phyloP scores from a whole-genome alignment of 495 filamentous ascomycete genomes.

The Penicillium alfredii region DNA sequence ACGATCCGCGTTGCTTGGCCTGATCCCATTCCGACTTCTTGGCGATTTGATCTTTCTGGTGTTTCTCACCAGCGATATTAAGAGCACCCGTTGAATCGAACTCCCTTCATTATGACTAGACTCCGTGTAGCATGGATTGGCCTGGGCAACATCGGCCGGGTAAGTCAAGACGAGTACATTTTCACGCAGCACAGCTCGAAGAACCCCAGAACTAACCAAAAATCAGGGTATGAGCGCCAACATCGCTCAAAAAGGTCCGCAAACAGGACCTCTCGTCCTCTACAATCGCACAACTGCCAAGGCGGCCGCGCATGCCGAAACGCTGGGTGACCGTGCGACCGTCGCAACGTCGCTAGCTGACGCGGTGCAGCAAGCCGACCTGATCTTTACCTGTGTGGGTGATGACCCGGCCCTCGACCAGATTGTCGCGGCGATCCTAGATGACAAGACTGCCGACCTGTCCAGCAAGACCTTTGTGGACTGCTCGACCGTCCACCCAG shows the following conservation, averaged over 20 bases:
- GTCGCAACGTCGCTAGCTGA: constrained; percentile 57
- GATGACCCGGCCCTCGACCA: constrained; percentile 67
- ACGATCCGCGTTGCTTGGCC: constrained; percentile 16
- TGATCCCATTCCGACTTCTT: neutral
- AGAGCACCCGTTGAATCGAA: neutral
- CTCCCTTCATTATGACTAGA: constrained; percentile 16
- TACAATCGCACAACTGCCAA: constrained; percentile 71
- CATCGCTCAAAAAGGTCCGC: constrained; percentile 67
- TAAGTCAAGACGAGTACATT: constrained; percentile 36
- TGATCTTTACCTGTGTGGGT: constrained; percentile 79
- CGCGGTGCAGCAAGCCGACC: constrained; percentile 61
- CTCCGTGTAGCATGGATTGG: constrained; percentile 64
- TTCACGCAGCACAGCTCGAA: constrained; percentile 1
- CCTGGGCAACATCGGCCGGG: constrained; percentile 85
- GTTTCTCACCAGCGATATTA: neutral
- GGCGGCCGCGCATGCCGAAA: constrained; percentile 48
- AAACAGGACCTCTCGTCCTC: constrained; percentile 62
- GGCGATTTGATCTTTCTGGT: neutral
- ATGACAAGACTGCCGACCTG: constrained; percentile 38
- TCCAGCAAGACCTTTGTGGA: constrained; percentile 55
- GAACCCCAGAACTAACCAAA: constrained; percentile 5
- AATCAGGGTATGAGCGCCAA: constrained; percentile 81
- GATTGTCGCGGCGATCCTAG: constrained; percentile 44
- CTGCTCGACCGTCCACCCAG: constrained; percentile 83
- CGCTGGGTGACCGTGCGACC: constrained; percentile 52